phyloP scores from a whole-genome alignment of 306 rosid species.

The Hippophae tibetana region DNA sequence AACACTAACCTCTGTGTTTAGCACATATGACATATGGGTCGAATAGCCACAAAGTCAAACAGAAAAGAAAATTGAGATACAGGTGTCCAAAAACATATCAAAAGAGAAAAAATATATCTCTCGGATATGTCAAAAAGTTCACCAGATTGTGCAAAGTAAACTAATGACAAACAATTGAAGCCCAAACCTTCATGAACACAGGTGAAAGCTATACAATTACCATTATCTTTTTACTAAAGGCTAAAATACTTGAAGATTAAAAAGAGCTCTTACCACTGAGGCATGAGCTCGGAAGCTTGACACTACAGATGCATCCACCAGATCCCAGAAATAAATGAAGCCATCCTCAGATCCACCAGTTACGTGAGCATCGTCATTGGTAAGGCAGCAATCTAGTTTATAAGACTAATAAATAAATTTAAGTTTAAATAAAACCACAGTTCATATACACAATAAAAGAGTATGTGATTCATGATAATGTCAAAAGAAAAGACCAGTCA shows the following conservation, averaged over 20 bases:
- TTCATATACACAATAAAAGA: too few species aligned
- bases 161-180: neutral
- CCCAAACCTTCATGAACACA: neutral
- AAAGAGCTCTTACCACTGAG: slow-evolving; percentile 53
- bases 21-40: too few species aligned
- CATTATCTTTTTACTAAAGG: slow-evolving; percentile 2
- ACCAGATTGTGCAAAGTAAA: neutral
- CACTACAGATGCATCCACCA: slow-evolving; percentile 78
- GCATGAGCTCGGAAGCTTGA: slow-evolving; percentile 73
- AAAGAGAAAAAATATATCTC: too few species aligned
- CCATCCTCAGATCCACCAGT: slow-evolving; percentile 94
- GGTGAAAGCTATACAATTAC: slow-evolving; percentile 6
- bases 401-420: slow-evolving; percentile 43
- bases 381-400: slow-evolving; percentile 91
- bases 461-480: too few species aligned
- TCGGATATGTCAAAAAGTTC: neutral
- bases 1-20: too few species aligned
- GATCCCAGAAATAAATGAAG: slow-evolving; percentile 78
- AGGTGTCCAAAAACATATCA: too few species aligned
- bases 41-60: too few species aligned
- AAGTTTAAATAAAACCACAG: slow-evolving; percentile 5
- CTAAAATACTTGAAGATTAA: neutral
- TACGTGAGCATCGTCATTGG: slow-evolving; percentile 82
- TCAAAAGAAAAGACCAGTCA: too few species aligned
- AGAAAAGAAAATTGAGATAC: too few species aligned